A percentile compares a stretch with the other conserved stretches of the same genome.
phyloP scores from a whole-genome alignment of 2,329 filamentous ascomycete genomes.

The Diaporthe amygdali region DNA sequence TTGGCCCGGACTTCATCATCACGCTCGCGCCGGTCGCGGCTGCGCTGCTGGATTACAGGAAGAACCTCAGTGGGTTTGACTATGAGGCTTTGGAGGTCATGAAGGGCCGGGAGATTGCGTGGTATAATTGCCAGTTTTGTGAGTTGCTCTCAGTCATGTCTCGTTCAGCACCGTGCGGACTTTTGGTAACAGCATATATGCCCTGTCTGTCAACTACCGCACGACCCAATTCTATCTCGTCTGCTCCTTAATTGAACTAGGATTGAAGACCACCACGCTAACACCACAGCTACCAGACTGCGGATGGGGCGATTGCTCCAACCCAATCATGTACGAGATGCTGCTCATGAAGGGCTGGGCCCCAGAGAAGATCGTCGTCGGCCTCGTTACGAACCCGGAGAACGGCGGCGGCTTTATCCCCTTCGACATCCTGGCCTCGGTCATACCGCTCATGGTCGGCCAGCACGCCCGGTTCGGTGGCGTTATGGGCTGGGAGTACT shows the following conservation, averaged over 20 bases:
- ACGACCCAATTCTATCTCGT: neutral
- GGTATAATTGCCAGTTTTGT: constrained; percentile 81
- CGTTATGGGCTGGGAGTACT: constrained; percentile 89
- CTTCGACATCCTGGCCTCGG: constrained; percentile 59
- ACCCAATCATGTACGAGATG: constrained; percentile 51
- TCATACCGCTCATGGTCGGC: constrained; percentile 60
- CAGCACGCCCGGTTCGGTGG: constrained; percentile 74
- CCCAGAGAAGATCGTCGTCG: constrained; percentile 72
- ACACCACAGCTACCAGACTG: constrained; percentile 58
- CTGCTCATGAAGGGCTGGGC: constrained; percentile 64
- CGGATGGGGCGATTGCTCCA: constrained; percentile 74
- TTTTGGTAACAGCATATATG: too few relatives aligned
- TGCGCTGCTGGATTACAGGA: constrained; percentile 66
- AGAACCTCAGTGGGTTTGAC: constrained; percentile 76
- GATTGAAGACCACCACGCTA: neutral
- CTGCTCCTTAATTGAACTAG: neutral
- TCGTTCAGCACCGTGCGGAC: too few relatives aligned
- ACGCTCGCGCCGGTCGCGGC: constrained; percentile 81
- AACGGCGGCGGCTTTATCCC: constrained; percentile 73
- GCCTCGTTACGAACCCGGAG: constrained; percentile 74
- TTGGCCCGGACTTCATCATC: constrained; percentile 71
- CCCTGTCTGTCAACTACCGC: neutral
- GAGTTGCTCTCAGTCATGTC: neutral
- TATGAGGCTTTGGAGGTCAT: constrained; percentile 73
- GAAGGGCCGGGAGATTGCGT: constrained; percentile 68